Base-by-base conservation (phyloP, 1,284 basidiomycete genomes). In the Cryptococcus sp. region DNA sequence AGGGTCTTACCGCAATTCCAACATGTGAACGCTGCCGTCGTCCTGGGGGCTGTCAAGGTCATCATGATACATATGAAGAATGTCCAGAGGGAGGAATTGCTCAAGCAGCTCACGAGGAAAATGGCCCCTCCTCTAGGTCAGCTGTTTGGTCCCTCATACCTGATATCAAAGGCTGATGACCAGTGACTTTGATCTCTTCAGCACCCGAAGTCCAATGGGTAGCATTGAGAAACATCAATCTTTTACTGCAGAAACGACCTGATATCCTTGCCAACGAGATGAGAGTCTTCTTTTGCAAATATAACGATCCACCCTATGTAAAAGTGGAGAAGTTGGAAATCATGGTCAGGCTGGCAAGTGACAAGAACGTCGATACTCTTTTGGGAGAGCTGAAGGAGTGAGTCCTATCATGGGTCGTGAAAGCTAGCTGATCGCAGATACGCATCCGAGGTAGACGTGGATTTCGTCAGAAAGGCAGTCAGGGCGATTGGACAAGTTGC, bases 191-290 rank as follows among this genome's bases (percentile, higher is more conserved):
- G 28, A 81, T 99, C 25, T 96, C 93, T 0, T 96, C 92, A 2
- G 92, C 94, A 7, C 92, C 93, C 2, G 94, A 98, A 74, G 92
- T 99, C 1, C 96, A 98, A 81, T 99, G 98, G 76, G 93, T 98
- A 34, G 91, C 93, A 0, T 78, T 99, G 24, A 83, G 96, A 50
- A 98, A 98, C 72, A 98, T 99, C 67, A 83, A 98, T 41, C 82
- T 98, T 28, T 90, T 98, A 61, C 91, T 98, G 55, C 96, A 98
- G 75, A 83, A 96, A 52, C 82, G 96, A 47, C 92, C 94, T 7
- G 77, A 86, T 37, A 90, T 98, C 14, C 79, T 99, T 47, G 88
- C 91, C 74, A 96, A 97, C 73, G 94, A 98, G 68, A 93, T 99
- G 73, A 89, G 92, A 59, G 91, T 97, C 19, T 98, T 99, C 77